Percentiles rank a stretch among this genome's conserved stretches.
Conservation (phyloP, 163 green algal species). For the Smithsoniella earleae region DNA sequence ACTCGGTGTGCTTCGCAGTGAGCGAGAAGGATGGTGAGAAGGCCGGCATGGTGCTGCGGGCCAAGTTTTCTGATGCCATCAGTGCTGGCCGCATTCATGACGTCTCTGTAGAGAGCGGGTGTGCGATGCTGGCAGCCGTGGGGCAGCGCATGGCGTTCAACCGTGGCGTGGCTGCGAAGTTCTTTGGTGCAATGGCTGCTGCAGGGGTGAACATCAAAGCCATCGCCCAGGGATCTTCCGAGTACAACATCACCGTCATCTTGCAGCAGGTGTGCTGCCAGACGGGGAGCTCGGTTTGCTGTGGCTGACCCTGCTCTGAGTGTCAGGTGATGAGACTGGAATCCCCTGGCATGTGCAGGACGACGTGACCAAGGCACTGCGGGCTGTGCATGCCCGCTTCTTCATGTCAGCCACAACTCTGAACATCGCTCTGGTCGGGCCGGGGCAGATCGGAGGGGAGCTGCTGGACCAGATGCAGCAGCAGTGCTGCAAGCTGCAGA, state of each 20-base stretch:
- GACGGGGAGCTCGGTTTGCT: neutral
- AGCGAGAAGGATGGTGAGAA: slow-evolving; percentile 54
- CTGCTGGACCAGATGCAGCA: slow-evolving; percentile 81
- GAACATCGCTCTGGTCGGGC: slow-evolving; percentile 79
- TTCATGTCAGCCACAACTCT: slow-evolving; percentile 85
- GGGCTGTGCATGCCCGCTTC: slow-evolving; percentile 87
- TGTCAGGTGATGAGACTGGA: neutral
- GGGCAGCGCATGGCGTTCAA: slow-evolving; percentile 65
- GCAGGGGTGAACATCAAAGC: slow-evolving; percentile 91
- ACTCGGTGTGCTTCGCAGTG: slow-evolving; percentile 97
- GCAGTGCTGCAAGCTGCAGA: slow-evolving; percentile 63
- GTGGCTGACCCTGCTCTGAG: neutral
- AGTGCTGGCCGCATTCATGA: slow-evolving; percentile 45
- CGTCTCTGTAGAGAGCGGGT: slow-evolving; percentile 41
- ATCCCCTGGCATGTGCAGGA: slow-evolving; percentile 38
- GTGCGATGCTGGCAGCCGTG: slow-evolving; percentile 88
- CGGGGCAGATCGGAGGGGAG: slow-evolving; percentile 80
- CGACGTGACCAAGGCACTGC: slow-evolving; percentile 61
- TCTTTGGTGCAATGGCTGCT: slow-evolving; percentile 82
- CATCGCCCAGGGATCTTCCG: slow-evolving; percentile 74
- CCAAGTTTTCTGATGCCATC: slow-evolving; percentile 64
- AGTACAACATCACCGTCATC: slow-evolving; percentile 98
- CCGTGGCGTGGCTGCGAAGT: slow-evolving; percentile 67
- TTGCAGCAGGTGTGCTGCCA: slow-evolving; percentile 65
- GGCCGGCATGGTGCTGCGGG: slow-evolving; percentile 52